Evolutionary conservation across 75 land plant genomes (phyloP), one percentile per base, ranked within the genome.

Genomic region (Larix kaempferi): DNA sequence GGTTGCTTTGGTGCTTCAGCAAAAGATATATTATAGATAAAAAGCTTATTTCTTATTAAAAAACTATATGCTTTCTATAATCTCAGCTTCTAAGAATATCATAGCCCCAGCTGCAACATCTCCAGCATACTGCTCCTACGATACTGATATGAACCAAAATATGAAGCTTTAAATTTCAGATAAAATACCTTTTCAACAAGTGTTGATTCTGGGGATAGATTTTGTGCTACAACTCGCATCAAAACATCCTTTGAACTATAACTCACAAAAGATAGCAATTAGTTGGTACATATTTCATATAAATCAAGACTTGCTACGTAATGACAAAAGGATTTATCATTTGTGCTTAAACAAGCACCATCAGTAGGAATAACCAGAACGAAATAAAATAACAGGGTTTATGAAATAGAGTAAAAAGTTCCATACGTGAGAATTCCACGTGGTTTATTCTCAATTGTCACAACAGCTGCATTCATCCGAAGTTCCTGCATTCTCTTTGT

Each of bases 221-320:
- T 86, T 77, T 85, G 87, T 13, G 95, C 88, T 29, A 94, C 86
- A 54, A 96, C 93, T 55, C 95, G 88, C 99, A 94, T 92, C 84
- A 96, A 83, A 54, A 96, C 86, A 79, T 96, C 99, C 64, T 87
- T 94, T 57, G 99, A 92, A 58, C 99, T 96, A 84, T 21, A 77
- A 23, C 27, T 67, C 73, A 60, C 14, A 76, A 58, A 61, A n/a
- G 44, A 59, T 21, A 35, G 11, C 17, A 61, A 76, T 14, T 15
- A 74, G 41, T 14, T 12, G 33, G 19, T 25, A 27, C 27, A 56
- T 54, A 74, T 55, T 54, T 15, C 26, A 7, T 25, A 52, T 25
- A 54, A 25, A 49, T 74, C 54, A 22, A 13, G 57, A 54, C 16
- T 54, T 25, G 5, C 74, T 15, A 6, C 2, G 58, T 25, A 49